Evolutionary conservation across 495 filamentous ascomycete species (phyloP), one percentile per base, ranked within the genome.

Genomic region (Parachaetomium inaequale): DNA sequence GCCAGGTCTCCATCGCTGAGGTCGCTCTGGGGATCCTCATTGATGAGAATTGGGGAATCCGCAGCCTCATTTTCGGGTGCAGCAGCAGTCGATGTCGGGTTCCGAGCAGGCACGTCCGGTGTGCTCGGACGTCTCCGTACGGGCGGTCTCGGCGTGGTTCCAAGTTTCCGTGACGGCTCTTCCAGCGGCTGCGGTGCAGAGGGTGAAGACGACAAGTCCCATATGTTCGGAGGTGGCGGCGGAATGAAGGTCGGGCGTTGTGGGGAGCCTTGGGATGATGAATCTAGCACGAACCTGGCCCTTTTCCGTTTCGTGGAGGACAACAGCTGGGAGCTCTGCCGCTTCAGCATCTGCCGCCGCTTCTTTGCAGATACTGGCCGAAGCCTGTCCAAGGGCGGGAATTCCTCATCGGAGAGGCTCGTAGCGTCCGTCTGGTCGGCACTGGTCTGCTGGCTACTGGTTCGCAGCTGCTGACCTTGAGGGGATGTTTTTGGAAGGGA

Each of bases 381-480:
- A 12, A 79, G 62, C 2, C 69, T 56, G 12, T 73, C 65, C 29
- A 78, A 52, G 32, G 69, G 58, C 4, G 76, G 78, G 32, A 80
- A 65, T 4, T 78, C 77, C 2, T 78, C 77, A 31, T 73, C 75
- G 21, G 70, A 73, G 19, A 75, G 10, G 34, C 63, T 70, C 5
- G 67, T 71, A 19, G 52, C 53, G 51, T 74, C 72, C 29, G 70
- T 74, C 28, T 72, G 63, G 28, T 64, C 63, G 38, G 28, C 62
- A n/a, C 23, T 60, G 23, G 45, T 63, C 19, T 53, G 62, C 43
- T 64, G 66, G 59, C 72, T 72, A 45, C 73, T 73, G 7, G 58
- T 50, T 19, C 52, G 63, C 49, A 65, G 17, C 4, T 58, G 59
- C 29, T 40, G 53, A 29, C 34, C 61, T 0, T 26, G 26, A 7